Conservation (phyloP, 257 asterid species). For the Linderniella brevidens region DNA sequence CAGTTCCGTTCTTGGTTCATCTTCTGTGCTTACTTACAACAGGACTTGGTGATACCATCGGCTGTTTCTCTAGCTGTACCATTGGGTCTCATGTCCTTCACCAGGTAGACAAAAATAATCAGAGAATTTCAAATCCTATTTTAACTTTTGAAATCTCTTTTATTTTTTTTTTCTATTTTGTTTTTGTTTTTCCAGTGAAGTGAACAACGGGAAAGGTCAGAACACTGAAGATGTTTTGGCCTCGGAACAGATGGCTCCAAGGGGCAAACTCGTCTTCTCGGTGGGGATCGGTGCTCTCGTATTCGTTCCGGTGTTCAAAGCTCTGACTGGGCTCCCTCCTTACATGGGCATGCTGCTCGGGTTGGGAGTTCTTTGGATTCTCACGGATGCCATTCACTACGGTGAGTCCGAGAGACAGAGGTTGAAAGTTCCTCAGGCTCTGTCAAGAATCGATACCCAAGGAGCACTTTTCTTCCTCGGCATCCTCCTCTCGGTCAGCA, state of each 20-base stretch:
- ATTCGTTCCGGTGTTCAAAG: conserved; percentile 83
- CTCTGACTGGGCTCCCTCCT: conserved; percentile 86
- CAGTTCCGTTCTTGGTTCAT: neutral
- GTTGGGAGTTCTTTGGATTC: conserved; percentile 87
- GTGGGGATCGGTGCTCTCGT: conserved; percentile 79
- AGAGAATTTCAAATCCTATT: too few relatives aligned
- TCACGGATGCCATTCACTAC: conserved; percentile 93
- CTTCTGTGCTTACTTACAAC: conserved; percentile 14
- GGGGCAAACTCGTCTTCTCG: conserved; percentile 82
- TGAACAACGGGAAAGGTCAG: conserved; percentile 55
- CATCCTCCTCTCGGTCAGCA: conserved; percentile 90
- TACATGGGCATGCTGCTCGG: conserved; percentile 94
- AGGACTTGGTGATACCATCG: conserved; percentile 69
- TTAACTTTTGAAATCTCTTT: too few relatives aligned
- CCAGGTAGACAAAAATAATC: conserved; percentile 39
- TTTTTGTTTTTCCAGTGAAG: conserved; percentile 42
- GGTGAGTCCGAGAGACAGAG: conserved; percentile 82
- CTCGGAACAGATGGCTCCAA: conserved; percentile 91
- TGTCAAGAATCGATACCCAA: conserved; percentile 93
- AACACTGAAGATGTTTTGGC: conserved; percentile 48
- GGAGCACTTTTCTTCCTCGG: conserved; percentile 99
- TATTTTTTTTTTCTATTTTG: neutral
- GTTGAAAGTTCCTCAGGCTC: conserved; percentile 89
- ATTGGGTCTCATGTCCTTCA: conserved; percentile 82
- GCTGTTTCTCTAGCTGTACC: conserved; percentile 76